Evolutionary conservation across 1,284 basidiomycete genomes (phyloP), one percentile per base, ranked within the genome.

Genomic region (Ganoderma lucidum): DNA sequence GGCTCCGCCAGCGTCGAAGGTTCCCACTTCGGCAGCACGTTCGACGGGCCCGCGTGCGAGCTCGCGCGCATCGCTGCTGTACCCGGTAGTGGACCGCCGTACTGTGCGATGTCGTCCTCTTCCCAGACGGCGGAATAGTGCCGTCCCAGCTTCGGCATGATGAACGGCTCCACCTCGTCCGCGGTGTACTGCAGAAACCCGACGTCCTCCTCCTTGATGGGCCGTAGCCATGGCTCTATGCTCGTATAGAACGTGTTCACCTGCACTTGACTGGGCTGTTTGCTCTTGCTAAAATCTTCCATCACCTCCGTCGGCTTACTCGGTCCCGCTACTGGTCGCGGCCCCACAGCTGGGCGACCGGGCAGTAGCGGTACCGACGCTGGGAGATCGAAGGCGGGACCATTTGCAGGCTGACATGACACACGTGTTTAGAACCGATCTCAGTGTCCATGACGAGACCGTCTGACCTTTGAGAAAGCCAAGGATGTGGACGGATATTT

Each of bases 81-180:
- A 4, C 81, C 80, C 9, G 84, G 82, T 9, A 86, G 75, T 32
- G 85, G 81, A 2, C 76, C 78, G 44, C 84, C 83, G 68, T 85
- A 85, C n/a, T 84, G 71, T 8, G 86, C 85, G 6, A 85, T 85
- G 79, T 98, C 97, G 78, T 96, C 92, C 73, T 97, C 95, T 71
- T 96, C 95, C 96, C 97, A 98, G 1, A 92, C 84, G 65, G 97
- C 93, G 35, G 89, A 85, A 78, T 98, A 99, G 81, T 97, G 96
- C 72, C 91, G 85, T 8, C 97, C 97, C 0, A 97, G 86, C 68
- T 92, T 89, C 8, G 97, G 96, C 81, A 97, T 89, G 55, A 95
- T 83, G 76, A 91, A 97, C 0, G 94, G 92, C 70, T 96, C 93
- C 6, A 93, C 85, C 69, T 97, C 95, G 76, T 98, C 96, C 23